Evolutionary conservation across 768 basidiomycete species (phyloP).

Genomic region (Rhizopogon vesiculosus): DNA sequence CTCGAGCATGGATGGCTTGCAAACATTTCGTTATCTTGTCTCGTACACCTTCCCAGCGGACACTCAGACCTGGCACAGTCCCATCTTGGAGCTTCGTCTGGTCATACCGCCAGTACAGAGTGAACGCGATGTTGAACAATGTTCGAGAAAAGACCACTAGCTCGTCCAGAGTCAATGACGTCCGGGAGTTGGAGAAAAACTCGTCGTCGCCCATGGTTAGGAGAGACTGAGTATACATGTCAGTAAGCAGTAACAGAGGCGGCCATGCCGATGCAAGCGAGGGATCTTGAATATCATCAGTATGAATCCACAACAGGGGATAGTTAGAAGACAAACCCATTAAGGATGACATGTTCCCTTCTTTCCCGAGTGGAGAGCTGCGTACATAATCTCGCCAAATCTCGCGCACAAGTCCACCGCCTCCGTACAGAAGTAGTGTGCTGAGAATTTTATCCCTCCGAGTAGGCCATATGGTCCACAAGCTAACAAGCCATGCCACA

Average conservation of each 20-base stretch:
- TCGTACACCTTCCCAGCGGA: constrained; percentile 64
- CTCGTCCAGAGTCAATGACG: constrained; percentile 82
- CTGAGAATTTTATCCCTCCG: constrained; percentile 55
- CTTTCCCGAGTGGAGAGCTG: constrained; percentile 54
- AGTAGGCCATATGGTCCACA: constrained; percentile 58
- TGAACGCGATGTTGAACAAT: constrained; percentile 80
- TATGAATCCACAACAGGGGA: background rate
- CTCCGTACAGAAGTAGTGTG: constrained; percentile 43
- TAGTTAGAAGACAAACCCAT: constrained; percentile 30
- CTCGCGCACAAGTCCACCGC: constrained; percentile 66
- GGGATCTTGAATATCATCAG: constrained; percentile 33
- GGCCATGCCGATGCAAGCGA: constrained; percentile 50
- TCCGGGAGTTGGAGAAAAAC: constrained; percentile 73
- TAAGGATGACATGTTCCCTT: constrained; percentile 35
- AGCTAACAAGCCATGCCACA: constrained; percentile 51
- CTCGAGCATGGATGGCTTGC: constrained; percentile 79
- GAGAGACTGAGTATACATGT: constrained; percentile 80
- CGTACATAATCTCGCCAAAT: constrained; percentile 69
- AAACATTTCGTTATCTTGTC: constrained; percentile 76
- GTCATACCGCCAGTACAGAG: constrained; percentile 62
- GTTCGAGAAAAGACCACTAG: constrained; percentile 70
- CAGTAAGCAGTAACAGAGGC: constrained; percentile 69
- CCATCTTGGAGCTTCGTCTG: constrained; percentile 32
- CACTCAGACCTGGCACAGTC: constrained; percentile 34
- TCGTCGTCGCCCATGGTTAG: constrained; percentile 96